A percentile compares a stretch with the other conserved stretches of the same genome.
phyloP scores from a whole-genome alignment of 2,329 filamentous ascomycete species.

The Fusarium chlamydosporum region DNA sequence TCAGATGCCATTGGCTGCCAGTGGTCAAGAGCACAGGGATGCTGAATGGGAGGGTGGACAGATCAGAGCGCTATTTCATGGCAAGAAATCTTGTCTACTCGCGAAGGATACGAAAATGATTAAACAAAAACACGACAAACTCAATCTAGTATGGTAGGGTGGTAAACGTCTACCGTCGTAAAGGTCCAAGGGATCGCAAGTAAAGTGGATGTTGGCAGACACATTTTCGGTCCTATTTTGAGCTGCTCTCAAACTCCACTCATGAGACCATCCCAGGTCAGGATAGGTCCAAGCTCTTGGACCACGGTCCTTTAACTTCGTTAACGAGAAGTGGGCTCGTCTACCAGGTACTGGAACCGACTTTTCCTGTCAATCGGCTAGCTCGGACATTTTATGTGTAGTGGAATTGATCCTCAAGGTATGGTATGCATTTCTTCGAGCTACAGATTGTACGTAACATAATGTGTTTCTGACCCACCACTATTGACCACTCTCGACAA shows the following conservation, averaged over 20 bases:
- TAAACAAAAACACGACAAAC: too few relatives aligned
- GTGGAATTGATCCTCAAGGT: not conserved
- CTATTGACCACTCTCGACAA: too few relatives aligned
- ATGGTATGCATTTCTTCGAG: not conserved
- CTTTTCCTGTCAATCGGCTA: not conserved
- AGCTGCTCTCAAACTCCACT: not conserved
- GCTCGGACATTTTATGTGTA: not conserved
- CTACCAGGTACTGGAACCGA: not conserved
- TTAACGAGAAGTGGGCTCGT: not conserved
- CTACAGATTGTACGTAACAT: not conserved
- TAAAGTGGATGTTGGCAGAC: too few relatives aligned
- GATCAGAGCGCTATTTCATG: not conserved
- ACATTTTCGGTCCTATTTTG: too few relatives aligned
- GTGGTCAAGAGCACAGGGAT: not conserved
- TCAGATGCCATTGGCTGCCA: not conserved
- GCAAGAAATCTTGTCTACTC: too few relatives aligned
- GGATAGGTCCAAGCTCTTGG: not conserved
- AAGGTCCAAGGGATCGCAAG: too few relatives aligned
- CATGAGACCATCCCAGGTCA: not conserved
- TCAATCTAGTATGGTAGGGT: too few relatives aligned
- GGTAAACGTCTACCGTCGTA: too few relatives aligned
- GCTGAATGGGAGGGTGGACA: not conserved
- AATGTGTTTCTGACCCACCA: too few relatives aligned
- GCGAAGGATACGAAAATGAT: too few relatives aligned
- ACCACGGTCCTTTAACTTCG: not conserved